Evolutionary conservation across 2,329 filamentous ascomycete species (phyloP), one percentile per base, ranked within the genome.

Genomic region (Paraphoma sp.): DNA sequence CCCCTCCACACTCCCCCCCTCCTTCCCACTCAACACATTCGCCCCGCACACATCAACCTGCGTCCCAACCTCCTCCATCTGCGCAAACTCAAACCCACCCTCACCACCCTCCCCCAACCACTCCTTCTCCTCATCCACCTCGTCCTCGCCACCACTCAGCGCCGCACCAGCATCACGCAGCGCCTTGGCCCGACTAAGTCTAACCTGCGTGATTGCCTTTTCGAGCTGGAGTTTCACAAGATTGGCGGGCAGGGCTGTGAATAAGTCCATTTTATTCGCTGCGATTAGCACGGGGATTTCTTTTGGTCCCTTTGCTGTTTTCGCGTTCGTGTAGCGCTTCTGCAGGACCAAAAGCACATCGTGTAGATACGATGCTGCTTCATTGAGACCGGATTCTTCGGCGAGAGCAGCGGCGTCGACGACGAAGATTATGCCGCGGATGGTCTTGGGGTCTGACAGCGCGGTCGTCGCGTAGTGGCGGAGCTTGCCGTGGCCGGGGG

Each of bases 201-300:
- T 86, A 50, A 98, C 89, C 48, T 89, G 86, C 28, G 88, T 87
- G 57, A 98, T 87, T 75, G 97, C 94, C 11, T 84, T 82, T 79
- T 98, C 93, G 12, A 99, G 81, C 62, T 85, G 86, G 51, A 83
- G 83, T 76, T 86, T 89, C 56, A 97, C 91, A 31, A 96, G 82
- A 6, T 85, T 84, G 0, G 91, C 86, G 0, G 95, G 95, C 49
- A 97, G 80, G 7, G 94, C 92, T 0, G 95, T 97, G 75, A 99
- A 99, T 1, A 99, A 83, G 75, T 99, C 95, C 73, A 93, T 85
- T 83, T 99, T 99, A 79, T 98, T 99, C 51, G 93, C 93, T 1
- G 93, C 93, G 33, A 99, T 82, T 36, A 99, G 83, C 7, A 99
- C 84, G 0, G 91, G 88, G 8, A 95, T 83, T 18, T 85, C 82